A percentile compares a stretch with the other conserved stretches of the same genome.
Conservation (phyloP, 2,329 filamentous ascomycete genomes). For the Trichophyton schoenleinii region DNA sequence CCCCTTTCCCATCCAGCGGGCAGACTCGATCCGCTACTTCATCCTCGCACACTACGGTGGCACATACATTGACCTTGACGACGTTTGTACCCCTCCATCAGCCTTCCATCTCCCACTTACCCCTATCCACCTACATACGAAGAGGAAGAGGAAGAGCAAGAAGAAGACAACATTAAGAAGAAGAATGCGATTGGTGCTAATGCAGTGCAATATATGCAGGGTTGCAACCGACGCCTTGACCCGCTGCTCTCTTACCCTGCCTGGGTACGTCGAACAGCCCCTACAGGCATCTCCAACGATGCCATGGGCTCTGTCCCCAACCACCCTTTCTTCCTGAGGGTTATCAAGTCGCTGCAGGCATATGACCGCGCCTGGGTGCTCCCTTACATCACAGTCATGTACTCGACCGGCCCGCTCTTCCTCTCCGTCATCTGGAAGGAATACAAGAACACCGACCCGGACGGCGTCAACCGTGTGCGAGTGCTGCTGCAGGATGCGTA, state of each 20-base stretch:
- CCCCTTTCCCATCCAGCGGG: slow-evolving; percentile 61
- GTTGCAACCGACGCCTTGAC: slow-evolving; percentile 56
- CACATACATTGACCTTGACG: slow-evolving; percentile 70
- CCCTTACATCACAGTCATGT: slow-evolving; percentile 70
- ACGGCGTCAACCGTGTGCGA: slow-evolving; percentile 44
- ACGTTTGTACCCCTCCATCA: slow-evolving; percentile 32
- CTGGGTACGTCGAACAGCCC: slow-evolving; percentile 57
- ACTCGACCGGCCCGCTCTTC: slow-evolving; percentile 63
- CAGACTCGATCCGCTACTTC: slow-evolving; percentile 70
- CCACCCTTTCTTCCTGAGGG: slow-evolving; percentile 61
- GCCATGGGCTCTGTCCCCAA: slow-evolving; percentile 61
- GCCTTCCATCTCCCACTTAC: not conserved
- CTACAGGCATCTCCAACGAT: slow-evolving; percentile 71
- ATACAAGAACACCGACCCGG: slow-evolving; percentile 43
- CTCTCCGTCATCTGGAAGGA: slow-evolving; percentile 64
- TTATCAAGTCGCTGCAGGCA: slow-evolving; percentile 53
- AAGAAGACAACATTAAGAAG: slow-evolving; percentile 10
- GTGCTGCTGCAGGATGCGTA: slow-evolving; percentile 61
- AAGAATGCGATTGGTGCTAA: not conserved
- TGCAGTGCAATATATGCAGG: slow-evolving; percentile 30
- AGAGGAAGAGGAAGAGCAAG: too few species aligned
- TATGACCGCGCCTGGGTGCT: slow-evolving; percentile 58
- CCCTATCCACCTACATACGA: not conserved
- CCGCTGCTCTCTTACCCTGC: slow-evolving; percentile 56
- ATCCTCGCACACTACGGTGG: slow-evolving; percentile 64